Conservation (phyloP, 306 rosid genomes). For the Dryas drummondii region DNA sequence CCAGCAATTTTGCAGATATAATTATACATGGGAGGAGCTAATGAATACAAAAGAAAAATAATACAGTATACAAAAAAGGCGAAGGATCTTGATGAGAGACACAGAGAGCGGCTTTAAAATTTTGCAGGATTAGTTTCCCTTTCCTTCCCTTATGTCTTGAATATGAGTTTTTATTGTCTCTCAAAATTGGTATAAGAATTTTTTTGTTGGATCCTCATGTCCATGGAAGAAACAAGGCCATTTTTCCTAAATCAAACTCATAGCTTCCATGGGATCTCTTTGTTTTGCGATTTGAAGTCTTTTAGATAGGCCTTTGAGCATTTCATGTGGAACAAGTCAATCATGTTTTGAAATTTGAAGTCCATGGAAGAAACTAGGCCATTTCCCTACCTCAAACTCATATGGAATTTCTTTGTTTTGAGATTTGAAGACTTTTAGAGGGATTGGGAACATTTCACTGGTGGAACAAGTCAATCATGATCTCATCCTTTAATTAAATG, state of each 20-base stretch:
- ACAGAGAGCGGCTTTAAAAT: slow-evolving; percentile 49
- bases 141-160: slow-evolving; percentile 43
- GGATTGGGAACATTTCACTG: slow-evolving; percentile 11
- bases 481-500: not conserved
- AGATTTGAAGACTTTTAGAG: not conserved
- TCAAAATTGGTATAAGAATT: slow-evolving; percentile 35
- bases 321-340: slow-evolving; percentile 13
- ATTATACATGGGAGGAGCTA: slow-evolving; percentile 57
- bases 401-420: not conserved
- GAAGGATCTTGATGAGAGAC: slow-evolving; percentile 45
- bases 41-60: slow-evolving; percentile 41
- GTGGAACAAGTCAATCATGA: slow-evolving; percentile 1
- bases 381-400: not conserved
- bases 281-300: not conserved
- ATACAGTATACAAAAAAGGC: slow-evolving; percentile 44
- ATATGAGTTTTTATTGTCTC: slow-evolving; percentile 30
- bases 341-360: not conserved
- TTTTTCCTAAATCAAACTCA: slow-evolving; percentile 17
- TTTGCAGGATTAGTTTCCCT: slow-evolving; percentile 69
- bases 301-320: not conserved
- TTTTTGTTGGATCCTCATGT: slow-evolving; percentile 31
- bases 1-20: slow-evolving; percentile 86
- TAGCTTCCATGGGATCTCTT: not conserved
- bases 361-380: not conserved
- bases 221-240: slow-evolving; percentile 26